phyloP scores from a whole-genome alignment of 495 filamentous ascomycete species.

The Neurospora sp. region DNA sequence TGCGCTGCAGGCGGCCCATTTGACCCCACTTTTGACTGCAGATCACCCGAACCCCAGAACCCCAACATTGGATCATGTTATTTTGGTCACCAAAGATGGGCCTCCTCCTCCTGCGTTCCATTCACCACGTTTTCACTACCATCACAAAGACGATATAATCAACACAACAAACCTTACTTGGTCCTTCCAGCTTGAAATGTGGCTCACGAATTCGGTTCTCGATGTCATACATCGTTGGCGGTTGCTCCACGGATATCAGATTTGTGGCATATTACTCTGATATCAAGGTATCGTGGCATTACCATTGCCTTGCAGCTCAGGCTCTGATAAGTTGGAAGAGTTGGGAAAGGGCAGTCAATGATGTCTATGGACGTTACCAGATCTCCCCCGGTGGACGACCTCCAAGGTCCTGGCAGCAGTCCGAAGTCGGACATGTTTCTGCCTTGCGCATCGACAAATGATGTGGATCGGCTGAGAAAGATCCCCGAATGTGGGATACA shows the following conservation, averaged over 20 bases:
- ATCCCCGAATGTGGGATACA: not conserved
- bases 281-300: too few species aligned
- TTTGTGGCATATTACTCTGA: too few species aligned
- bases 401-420: not conserved
- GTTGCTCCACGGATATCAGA: too few species aligned
- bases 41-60: not conserved
- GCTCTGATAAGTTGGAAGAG: not conserved
- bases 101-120: not conserved
- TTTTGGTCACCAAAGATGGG: not conserved
- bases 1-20: not conserved
- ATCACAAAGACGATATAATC: not conserved
- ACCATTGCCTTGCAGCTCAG: too few species aligned
- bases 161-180: not conserved
- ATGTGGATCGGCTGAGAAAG: not conserved
- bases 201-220: too few species aligned
- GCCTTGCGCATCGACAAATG: not conserved
- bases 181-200: not conserved
- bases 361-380: not conserved
- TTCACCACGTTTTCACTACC: not conserved
- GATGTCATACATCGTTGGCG: too few species aligned
- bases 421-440: not conserved
- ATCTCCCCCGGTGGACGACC: not conserved
- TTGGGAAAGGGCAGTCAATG: not conserved
- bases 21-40: not conserved
- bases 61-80: not conserved